A percentile compares a stretch with the other conserved stretches of the same genome.
Conservation (phyloP, 306 rosid genomes). For the Luffa aegyptiaca region DNA sequence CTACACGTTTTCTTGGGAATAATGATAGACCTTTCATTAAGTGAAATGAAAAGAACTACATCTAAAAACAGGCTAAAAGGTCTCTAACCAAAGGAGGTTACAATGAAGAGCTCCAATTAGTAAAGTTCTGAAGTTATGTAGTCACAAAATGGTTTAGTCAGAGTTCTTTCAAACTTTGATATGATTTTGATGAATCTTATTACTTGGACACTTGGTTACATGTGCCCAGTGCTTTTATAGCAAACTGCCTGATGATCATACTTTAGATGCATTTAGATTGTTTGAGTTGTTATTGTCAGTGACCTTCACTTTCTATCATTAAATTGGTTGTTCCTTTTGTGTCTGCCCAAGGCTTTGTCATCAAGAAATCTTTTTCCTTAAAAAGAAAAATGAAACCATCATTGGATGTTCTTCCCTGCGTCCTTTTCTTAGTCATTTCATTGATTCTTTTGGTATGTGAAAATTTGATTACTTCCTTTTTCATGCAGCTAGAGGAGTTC, state of each 20-base stretch:
- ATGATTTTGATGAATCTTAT: neutral
- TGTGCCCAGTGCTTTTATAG: neutral
- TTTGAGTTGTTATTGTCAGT: neutral
- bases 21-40: neutral
- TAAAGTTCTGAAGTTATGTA: neutral
- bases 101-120: neutral
- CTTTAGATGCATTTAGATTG: neutral
- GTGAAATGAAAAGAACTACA: neutral
- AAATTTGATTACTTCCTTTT: slow-evolving; percentile 2
- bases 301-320: neutral
- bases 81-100: neutral
- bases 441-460: neutral
- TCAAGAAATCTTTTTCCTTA: neutral
- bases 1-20: neutral
- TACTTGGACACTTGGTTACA: neutral
- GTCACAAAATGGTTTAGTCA: neutral
- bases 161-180: neutral
- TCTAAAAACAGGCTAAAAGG: neutral
- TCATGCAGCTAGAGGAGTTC: slow-evolving; percentile 83
- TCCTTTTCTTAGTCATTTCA: neutral
- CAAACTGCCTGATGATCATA: neutral
- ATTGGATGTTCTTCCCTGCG: neutral
- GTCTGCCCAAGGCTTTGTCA: neutral
- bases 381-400: no score
- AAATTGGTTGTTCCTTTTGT: neutral